phyloP scores from a whole-genome alignment of 2,329 filamentous ascomycete genomes.

The Penicillium sp. region DNA sequence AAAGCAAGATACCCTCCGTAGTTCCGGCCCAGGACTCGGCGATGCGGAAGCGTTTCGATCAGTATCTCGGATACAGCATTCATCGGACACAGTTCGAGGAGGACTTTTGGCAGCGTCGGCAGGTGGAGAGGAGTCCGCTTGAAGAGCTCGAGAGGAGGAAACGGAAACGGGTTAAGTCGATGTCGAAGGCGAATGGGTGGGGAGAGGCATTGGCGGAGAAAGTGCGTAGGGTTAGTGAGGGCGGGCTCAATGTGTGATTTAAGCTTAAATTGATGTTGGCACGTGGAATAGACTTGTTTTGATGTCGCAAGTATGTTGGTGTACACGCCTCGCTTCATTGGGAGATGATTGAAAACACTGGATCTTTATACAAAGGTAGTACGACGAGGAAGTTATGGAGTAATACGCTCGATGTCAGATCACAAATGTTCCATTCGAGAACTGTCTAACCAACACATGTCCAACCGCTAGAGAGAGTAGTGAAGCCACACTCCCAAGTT shows the following conservation, averaged over 20 bases:
- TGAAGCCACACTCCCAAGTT: too few relatives aligned
- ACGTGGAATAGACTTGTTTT: not conserved
- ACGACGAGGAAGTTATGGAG: not conserved
- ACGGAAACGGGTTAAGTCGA: slow-evolving; percentile 18
- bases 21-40: slow-evolving; percentile 30
- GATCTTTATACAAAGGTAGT: not conserved
- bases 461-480: too few relatives aligned
- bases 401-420: too few relatives aligned
- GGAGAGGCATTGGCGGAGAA: slow-evolving; percentile 21
- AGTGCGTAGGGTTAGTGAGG: slow-evolving; percentile 9
- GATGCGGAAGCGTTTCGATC: slow-evolving; percentile 32
- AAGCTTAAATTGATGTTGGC: not conserved
- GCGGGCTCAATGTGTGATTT: slow-evolving; percentile 13
- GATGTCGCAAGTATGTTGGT: not conserved
- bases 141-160: slow-evolving; percentile 12
- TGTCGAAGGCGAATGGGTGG: slow-evolving; percentile 11
- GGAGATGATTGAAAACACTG: not conserved
- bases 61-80: slow-evolving; percentile 35
- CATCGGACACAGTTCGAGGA: slow-evolving; percentile 34
- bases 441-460: too few relatives aligned
- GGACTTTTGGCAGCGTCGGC: slow-evolving; percentile 40
- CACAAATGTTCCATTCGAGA: too few relatives aligned
- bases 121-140: slow-evolving; percentile 26
- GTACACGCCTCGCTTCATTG: not conserved
- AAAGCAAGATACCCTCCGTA: slow-evolving; percentile 13